phyloP scores from a whole-genome alignment of 2,329 filamentous ascomycete species.

The Ilyonectria mors-panacis region DNA sequence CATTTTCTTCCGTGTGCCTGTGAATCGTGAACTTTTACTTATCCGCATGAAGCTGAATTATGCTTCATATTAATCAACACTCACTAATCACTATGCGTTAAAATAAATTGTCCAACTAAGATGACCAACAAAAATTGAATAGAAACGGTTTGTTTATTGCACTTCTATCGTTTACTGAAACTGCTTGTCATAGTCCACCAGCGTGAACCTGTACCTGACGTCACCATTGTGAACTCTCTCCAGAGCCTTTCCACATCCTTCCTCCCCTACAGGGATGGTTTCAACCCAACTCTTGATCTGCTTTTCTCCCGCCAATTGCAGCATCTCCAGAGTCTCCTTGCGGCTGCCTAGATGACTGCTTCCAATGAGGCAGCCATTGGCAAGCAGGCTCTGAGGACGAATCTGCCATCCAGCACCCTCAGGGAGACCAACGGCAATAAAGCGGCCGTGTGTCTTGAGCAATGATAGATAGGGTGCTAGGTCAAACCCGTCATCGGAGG shows the following conservation, averaged over 20 bases:
- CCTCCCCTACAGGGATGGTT: slow-evolving; percentile 37
- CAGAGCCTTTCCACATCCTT: slow-evolving; percentile 31
- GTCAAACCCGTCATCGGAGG: slow-evolving; percentile 62
- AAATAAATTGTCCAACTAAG: background rate
- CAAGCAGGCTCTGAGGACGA: slow-evolving; percentile 68
- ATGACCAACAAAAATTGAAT: background rate
- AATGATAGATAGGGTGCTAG: slow-evolving; percentile 70
- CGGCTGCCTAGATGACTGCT: slow-evolving; percentile 61
- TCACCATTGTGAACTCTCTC: slow-evolving; percentile 25
- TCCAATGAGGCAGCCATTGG: slow-evolving; percentile 64
- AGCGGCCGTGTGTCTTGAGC: slow-evolving; percentile 69
- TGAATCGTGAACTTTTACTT: too few relatives aligned
- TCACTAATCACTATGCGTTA: too few relatives aligned
- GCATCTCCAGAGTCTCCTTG: slow-evolving; percentile 68
- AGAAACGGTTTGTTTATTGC: background rate
- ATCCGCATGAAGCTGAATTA: too few relatives aligned
- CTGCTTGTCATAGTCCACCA: slow-evolving; percentile 43
- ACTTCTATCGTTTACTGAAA: slow-evolving; percentile 40
- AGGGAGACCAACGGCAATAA: slow-evolving; percentile 75
- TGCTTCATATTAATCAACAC: too few relatives aligned
- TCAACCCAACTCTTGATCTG: slow-evolving; percentile 67
- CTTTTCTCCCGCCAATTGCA: slow-evolving; percentile 67
- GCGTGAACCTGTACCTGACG: slow-evolving; percentile 41
- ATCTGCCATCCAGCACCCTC: slow-evolving; percentile 64
- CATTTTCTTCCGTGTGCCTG: background rate